Evolutionary conservation across 495 filamentous ascomycete genomes (phyloP).

Genomic region (Podospora pseudocomata): DNA sequence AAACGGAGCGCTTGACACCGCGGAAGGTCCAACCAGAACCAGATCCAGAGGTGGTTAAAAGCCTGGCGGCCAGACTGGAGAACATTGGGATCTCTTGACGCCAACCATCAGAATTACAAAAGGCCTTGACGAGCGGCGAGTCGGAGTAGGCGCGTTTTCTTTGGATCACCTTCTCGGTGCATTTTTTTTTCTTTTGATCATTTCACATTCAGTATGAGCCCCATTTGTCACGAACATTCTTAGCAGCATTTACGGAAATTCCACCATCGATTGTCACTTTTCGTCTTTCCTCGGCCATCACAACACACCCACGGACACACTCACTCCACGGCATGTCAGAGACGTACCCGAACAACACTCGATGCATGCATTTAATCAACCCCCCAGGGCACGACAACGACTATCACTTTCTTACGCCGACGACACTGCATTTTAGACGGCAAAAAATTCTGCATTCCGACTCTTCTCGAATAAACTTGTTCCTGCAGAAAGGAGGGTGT

Average conservation of each 20-base stretch:
- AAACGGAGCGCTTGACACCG: slow-evolving; percentile 50
- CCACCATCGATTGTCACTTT: not conserved
- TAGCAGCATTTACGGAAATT: slow-evolving; percentile 10
- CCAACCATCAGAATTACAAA: not conserved
- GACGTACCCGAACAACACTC: not conserved
- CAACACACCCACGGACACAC: not conserved
- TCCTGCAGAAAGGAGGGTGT: not conserved
- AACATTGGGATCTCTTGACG: slow-evolving; percentile 38
- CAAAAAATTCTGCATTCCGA: not conserved
- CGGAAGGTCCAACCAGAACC: slow-evolving; percentile 58
- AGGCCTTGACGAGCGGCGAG: not conserved
- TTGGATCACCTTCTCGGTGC: slow-evolving; percentile 11
- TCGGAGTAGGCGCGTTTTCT: not conserved
- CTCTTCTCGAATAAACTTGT: not conserved
- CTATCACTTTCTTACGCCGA: not conserved
- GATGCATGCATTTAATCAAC: not conserved
- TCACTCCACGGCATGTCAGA: not conserved
- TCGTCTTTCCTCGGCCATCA: not conserved
- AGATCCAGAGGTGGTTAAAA: slow-evolving; percentile 61
- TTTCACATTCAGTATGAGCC: slow-evolving; percentile 15
- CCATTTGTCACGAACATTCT: slow-evolving; percentile 11
- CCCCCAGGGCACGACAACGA: not conserved
- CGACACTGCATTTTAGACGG: not conserved
- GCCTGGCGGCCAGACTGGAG: slow-evolving; percentile 57
- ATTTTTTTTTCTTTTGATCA: slow-evolving; percentile 10